These are phyloP conservation scores for Cardamine occulta DNA, from an alignment of 345 rosid genomes.

Conservation along the genomic window DNA sequence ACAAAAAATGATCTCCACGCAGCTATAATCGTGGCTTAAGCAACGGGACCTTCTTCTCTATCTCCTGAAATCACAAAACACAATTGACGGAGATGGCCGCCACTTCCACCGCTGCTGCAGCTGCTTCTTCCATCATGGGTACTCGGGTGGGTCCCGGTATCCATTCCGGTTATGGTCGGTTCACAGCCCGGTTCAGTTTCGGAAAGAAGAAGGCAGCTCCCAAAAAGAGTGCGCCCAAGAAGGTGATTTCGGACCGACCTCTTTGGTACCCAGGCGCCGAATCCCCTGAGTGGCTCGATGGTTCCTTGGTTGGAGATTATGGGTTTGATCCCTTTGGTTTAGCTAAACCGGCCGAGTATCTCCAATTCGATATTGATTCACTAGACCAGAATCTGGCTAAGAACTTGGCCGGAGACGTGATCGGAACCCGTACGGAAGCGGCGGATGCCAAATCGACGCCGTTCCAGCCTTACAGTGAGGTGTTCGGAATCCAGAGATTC, in stretches of 20 bases:
- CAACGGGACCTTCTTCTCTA: not conserved
- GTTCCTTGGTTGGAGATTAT: constrained; percentile 74
- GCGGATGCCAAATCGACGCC: constrained; percentile 72
- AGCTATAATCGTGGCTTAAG: constrained; percentile 1
- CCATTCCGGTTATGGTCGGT: constrained; percentile 39
- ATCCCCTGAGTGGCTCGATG: constrained; percentile 80
- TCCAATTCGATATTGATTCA: constrained; percentile 78
- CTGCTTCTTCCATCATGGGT: constrained; percentile 63
- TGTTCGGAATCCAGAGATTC: constrained; percentile 81
- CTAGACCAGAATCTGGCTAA: constrained; percentile 89
- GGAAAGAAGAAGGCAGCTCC: constrained; percentile 46
- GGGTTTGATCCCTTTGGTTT: constrained; percentile 94
- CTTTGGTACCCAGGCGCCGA: constrained; percentile 78
- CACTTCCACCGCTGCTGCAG: constrained; percentile 55
- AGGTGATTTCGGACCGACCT: constrained; percentile 48
- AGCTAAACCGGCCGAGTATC: constrained; percentile 84
- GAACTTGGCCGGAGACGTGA: constrained; percentile 70
- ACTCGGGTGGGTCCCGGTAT: constrained; percentile 46
- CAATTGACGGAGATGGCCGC: constrained; percentile 53
- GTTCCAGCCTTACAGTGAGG: constrained; percentile 83
- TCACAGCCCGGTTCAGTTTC: constrained; percentile 66
- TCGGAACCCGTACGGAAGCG: constrained; percentile 59
- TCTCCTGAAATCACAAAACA: constrained; percentile 20
- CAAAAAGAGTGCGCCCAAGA: constrained; percentile 32
- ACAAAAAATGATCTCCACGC: not conserved